Conservation (phyloP, 176 grass and related monocot genomes). For the Hordeum vulgare region MorexV3_pseudomolecules_assembly NC_058523.1:25166299-25166798, state of each 20-base stretch:
- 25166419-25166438: neutral
- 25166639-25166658: no score
- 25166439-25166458: neutral
- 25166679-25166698: no score
- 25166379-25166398: neutral
- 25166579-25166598: neutral
- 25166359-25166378: neutral
- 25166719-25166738: no score
- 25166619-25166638: no score
- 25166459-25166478: neutral
- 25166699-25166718: no score
- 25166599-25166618: no score
- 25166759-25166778: no score
- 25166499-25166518: accelerated
- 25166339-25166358: accelerated
- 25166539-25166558: neutral
- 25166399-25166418: no score
- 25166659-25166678: no score
- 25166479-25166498: neutral
- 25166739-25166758: no score
- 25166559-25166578: neutral
- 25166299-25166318: neutral
- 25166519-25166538: neutral
- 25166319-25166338: neutral
- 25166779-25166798: no score